These are phyloP conservation scores for Geotrichum klebahnii DNA, from an alignment of 1,139 yeast genomes.

Conservation along the genomic window DNA sequence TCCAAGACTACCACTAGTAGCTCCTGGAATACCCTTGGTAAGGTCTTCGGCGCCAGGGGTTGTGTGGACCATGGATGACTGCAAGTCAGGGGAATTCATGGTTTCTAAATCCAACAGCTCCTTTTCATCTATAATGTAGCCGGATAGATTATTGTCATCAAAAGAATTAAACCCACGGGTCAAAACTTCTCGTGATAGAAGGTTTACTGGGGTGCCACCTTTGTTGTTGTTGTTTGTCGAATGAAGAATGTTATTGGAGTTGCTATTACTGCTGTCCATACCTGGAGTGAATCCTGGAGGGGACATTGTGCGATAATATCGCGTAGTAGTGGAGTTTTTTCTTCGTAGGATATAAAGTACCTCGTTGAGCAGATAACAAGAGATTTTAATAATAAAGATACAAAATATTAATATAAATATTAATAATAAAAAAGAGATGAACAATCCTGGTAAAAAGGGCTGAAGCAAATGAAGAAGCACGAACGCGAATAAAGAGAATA, in stretches of 20 bases:
- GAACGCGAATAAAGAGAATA: neutral
- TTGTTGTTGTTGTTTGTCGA: neutral
- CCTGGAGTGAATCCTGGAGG: neutral
- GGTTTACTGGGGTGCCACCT: slow-evolving; percentile 7
- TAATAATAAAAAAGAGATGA: neutral
- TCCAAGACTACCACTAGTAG: neutral
- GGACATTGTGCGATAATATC: neutral
- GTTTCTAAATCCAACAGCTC: slow-evolving; percentile 35
- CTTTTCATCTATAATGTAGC: slow-evolving; percentile 34
- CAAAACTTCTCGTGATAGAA: slow-evolving; percentile 30
- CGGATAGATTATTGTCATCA: slow-evolving; percentile 28
- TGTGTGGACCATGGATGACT: neutral
- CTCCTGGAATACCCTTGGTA: neutral
- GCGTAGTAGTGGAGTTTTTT: no score
- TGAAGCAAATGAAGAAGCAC: neutral
- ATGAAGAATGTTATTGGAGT: neutral
- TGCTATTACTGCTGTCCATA: neutral
- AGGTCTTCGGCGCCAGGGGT: neutral
- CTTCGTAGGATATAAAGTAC: no score
- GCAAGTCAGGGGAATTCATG: slow-evolving; percentile 24
- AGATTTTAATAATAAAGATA: no score
- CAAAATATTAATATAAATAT: no score
- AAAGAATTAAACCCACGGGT: slow-evolving; percentile 34
- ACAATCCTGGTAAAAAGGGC: neutral
- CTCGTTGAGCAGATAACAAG: no score